Base-by-base conservation (phyloP, 2,329 filamentous ascomycete genomes). In the Capronia americana region DNA sequence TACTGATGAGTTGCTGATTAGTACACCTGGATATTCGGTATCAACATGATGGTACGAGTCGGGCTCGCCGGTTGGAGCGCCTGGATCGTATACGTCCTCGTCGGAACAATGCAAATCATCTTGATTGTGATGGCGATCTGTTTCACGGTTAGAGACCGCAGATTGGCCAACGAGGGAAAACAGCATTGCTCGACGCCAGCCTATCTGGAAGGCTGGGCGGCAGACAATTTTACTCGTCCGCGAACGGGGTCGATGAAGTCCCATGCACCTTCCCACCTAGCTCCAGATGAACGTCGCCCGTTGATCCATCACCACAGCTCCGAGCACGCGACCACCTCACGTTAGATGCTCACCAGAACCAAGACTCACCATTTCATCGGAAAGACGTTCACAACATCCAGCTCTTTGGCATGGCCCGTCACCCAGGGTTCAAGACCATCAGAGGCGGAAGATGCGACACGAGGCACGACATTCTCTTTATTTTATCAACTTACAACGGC, bases 21-120 rank as follows among this genome's bases (percentile, higher is more conserved):
- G 59, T 66, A 66, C 44, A 66, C 54, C 32, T 66, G 64, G 64
- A 66, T 66, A n/a, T 66, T 66, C n/a, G 58, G 64, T 4, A 66
- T 66, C 57, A 66, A 66, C 23, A 63, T 63, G 54, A 63, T 66
- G 23, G 26, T 66, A 50, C 57, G 58, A 44, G 64, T 66, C 38
- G 64, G 54, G 0, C 12, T 58, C n/a, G 32, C 38, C 10, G 64
- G 60, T 34, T 63, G 64, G 59, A 63, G 64, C 26, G 64, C 53
- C 30, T 66, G 64, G 64, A 58, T 66, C 38, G 64, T 66, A 7
- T 66, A 66, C 50, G 64, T 66, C n/a, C 44, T 63, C 2, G 64
- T 66, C 7, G 64, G 64, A 14, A 66, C 59, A 4, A 66, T 66
- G 64, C 64, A 66, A 20, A 59, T 66, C 48, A 28, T 66, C 30